Evolutionary conservation across 2,329 filamentous ascomycete genomes (phyloP), one percentile per base, ranked within the genome.

Genomic region (Xylariaceae sp.): DNA sequence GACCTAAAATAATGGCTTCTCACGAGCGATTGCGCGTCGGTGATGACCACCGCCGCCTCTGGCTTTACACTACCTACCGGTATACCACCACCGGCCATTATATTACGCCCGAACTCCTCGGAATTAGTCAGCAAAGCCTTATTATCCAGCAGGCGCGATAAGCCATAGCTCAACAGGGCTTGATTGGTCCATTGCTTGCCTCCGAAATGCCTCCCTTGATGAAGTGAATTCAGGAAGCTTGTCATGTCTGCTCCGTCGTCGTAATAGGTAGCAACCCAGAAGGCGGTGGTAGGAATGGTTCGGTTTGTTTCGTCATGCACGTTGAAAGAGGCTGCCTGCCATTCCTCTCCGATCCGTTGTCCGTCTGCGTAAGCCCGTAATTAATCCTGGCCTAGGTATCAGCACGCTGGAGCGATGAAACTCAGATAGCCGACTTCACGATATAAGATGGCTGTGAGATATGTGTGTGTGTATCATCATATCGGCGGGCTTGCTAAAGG

Each of bases 1-100:
- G 42, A 53, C 58, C 29, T 40, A 47, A 42, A 39, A 53, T 9
- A 46, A 47, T 22, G 36, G 34, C 34, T 40, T 49, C 51, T 51
- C 51, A 53, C 48, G 43, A 51, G 37, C 34, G 10, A 19, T 46
- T 45, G 18, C 40, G 51, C 51, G 32, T 49, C 26, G 32, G n/a
- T n/a, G n/a, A n/a, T n/a, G n/a, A n/a, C n/a, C n/a, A n/a, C n/a
- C n/a, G n/a, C n/a, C n/a, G n/a, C n/a, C n/a, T n/a, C n/a, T n/a
- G n/a, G n/a, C n/a, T n/a, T n/a, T n/a, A n/a, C n/a, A n/a, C n/a
- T n/a, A n/a, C n/a, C n/a, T n/a, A n/a, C n/a, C n/a, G n/a, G n/a
- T n/a, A n/a, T n/a, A n/a, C n/a, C n/a, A n/a, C n/a, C n/a, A n/a
- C n/a, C n/a, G n/a, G n/a, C n/a, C n/a, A n/a, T n/a, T n/a, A n/a